phyloP scores from a whole-genome alignment of 345 rosid genomes.

The Populus pruinosa region DNA sequence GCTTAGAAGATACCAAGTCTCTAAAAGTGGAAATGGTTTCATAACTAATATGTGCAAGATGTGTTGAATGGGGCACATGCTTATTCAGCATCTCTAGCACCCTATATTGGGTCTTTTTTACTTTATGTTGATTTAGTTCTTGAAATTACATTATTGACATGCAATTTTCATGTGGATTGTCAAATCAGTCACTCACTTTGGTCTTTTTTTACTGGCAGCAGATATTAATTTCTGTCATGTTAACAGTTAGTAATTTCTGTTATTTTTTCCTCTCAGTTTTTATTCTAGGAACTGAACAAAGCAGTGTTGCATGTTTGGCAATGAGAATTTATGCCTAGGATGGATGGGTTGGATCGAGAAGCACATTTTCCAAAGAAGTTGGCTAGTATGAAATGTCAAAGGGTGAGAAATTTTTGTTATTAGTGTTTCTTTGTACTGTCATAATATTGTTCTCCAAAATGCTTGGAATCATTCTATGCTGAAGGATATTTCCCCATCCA shows the following conservation, averaged over 20 bases:
- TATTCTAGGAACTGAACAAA: background rate
- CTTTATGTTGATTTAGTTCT: background rate
- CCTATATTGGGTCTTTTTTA: background rate
- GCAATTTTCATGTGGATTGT: background rate
- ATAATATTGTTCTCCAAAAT: background rate
- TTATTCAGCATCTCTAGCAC: background rate
- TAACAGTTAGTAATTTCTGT: background rate
- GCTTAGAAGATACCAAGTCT: background rate
- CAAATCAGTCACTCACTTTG: background rate
- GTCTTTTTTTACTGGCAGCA: background rate
- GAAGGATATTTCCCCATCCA: background rate
- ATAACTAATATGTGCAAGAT: background rate
- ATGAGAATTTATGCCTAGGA: constrained; percentile 19
- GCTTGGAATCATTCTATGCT: background rate
- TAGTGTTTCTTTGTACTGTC: background rate
- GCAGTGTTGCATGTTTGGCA: background rate
- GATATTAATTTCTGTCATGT: background rate
- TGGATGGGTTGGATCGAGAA: constrained; percentile 36
- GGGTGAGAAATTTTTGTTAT: constrained; percentile 26
- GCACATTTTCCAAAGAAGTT: constrained; percentile 25
- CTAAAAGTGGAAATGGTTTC: background rate
- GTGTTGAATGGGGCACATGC: background rate
- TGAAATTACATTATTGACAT: background rate
- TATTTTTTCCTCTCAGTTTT: background rate
- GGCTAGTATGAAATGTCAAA: constrained; percentile 33